Base-by-base conservation (phyloP, 2,329 filamentous ascomycete species). In the Ramularia endophylla region DNA sequence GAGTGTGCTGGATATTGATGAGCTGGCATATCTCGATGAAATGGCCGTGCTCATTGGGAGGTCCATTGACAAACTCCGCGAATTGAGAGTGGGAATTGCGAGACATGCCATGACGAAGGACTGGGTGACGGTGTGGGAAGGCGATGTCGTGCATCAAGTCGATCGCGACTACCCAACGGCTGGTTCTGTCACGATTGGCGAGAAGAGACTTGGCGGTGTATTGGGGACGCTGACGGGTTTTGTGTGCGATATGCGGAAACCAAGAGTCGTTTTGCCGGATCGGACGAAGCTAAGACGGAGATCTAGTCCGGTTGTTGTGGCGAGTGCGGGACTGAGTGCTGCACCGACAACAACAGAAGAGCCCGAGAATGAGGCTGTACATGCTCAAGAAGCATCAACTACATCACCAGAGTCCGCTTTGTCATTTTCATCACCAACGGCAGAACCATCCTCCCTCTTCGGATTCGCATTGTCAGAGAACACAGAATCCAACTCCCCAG, bases 1-100 rank as follows among this genome's bases (percentile, higher is more conserved):
- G 44, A 85, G 77, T 37, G 86, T 89, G 1, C 69, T 92, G 30
- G 83, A 92, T 53, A 84, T 92, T 45, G 87, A 92, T 55, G 85
- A 90, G 58, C 65, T 87, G n/a, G 75, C 81, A 19, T 92, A 92
- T 60, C 65, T 90, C 27, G 85, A 90, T 57, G 87, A 92, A 64
- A 83, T 92, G 77, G 82, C 83, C 40, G 71, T 86, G 30, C 71
- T 92, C 9, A 79, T 92, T 46, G 81, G 83, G 46, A 77, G 80
- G 17, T 90, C 85, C 9, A 71, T 78, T 44, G 70, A 74, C 47
- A 72, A 72, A 30, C 66, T 92, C 12, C 74, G 76, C 20, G 86
- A 90, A 61, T 70, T 94, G 25, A 74, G 85, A 31, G 74, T 92
- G 4, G 85, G 87, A 5, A 78, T 92, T 41, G 78, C 85, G 4